Conservation (phyloP, 257 asterid species). For the Haberlea rhodopensis region DNA sequence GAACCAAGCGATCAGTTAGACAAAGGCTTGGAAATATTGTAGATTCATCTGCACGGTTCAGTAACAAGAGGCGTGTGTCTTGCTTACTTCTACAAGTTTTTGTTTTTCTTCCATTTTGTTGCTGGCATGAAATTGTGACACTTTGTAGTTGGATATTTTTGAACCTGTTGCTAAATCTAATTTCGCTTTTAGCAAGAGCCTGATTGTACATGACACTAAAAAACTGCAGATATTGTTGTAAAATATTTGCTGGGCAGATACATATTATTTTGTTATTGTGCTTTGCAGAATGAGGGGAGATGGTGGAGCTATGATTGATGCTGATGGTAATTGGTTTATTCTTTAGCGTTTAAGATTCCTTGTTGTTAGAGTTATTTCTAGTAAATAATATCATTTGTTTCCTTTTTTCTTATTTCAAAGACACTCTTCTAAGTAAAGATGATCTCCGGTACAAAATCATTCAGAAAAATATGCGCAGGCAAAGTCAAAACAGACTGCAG, state of each 20-base stretch:
- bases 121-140: neutral
- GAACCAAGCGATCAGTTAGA: slow-evolving; percentile 68
- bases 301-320: slow-evolving; percentile 37
- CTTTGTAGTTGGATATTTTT: neutral
- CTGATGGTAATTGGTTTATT: slow-evolving; percentile 48
- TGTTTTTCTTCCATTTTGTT: neutral
- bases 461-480: slow-evolving; percentile 46
- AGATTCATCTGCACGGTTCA: slow-evolving; percentile 45
- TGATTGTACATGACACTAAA: neutral
- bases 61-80: slow-evolving; percentile 57
- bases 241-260: slow-evolving; percentile 4
- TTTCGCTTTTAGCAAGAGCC: slow-evolving; percentile 11
- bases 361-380: slow-evolving; percentile 21
- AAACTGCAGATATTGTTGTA: neutral
- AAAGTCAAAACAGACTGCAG: slow-evolving; percentile 46
- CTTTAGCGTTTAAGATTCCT: slow-evolving; percentile 22
- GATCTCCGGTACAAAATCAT: slow-evolving; percentile 82
- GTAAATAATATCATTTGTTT: slow-evolving; percentile 19
- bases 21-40: slow-evolving; percentile 75
- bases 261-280: slow-evolving; percentile 20
- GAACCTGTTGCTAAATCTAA: slow-evolving; percentile 9
- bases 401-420: slow-evolving; percentile 36
- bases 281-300: slow-evolving; percentile 63
- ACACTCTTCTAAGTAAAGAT: slow-evolving; percentile 50
- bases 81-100: neutral